Percentiles rank a stretch among this genome's conserved stretches.
Conservation (phyloP, 306 rosid species). For the Cucurbita argyrosperma region DNA sequence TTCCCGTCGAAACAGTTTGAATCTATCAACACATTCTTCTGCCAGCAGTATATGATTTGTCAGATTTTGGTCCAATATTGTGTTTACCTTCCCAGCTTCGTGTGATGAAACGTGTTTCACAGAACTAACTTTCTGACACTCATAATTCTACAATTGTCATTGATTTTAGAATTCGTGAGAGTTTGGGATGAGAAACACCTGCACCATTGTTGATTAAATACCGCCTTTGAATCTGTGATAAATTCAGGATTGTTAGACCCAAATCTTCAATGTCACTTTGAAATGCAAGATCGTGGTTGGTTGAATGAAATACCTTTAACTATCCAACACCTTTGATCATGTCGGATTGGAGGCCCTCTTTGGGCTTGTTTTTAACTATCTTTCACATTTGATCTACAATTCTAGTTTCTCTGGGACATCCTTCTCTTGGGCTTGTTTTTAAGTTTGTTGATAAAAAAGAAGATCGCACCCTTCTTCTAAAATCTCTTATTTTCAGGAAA, state of each 20-base stretch:
- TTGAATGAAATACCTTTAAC: not conserved
- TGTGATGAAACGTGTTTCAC: slow-evolving; percentile 7
- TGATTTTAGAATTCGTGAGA: not conserved
- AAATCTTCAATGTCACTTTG: not conserved
- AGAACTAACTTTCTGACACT: not conserved
- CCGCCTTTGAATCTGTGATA: not conserved
- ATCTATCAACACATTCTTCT: slow-evolving; percentile 52
- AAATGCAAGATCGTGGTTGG: not conserved
- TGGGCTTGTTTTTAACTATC: too few species aligned
- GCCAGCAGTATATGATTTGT: slow-evolving; percentile 15
- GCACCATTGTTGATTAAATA: not conserved
- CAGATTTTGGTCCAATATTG: not conserved
- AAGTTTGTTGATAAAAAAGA: not conserved
- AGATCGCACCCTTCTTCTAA: not conserved
- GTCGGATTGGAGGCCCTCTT: too few species aligned
- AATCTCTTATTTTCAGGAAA: not conserved
- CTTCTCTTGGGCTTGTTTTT: not conserved
- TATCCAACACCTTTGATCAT: not conserved
- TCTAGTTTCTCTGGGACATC: too few species aligned
- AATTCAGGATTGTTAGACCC: not conserved
- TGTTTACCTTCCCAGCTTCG: not conserved
- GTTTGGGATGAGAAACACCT: not conserved
- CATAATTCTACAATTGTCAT: not conserved
- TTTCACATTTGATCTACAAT: too few species aligned
- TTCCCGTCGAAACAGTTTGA: slow-evolving; percentile 26